Evolutionary conservation across 1,139 yeast genomes (phyloP).

Genomic region (Eremothecium coryli): DNA sequence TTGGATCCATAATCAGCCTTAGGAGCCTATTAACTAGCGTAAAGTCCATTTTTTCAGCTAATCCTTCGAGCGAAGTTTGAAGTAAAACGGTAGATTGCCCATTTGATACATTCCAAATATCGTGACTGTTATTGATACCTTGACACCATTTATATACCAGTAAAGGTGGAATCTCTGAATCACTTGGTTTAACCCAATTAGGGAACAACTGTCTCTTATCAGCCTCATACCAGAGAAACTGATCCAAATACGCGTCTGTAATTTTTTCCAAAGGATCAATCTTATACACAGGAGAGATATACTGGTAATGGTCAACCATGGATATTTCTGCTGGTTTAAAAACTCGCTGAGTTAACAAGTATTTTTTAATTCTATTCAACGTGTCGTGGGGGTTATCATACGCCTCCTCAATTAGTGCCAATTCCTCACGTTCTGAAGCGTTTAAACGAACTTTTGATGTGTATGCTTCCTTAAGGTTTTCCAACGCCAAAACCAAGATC

Average conservation of each 20-base stretch:
- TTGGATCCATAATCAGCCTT: slow-evolving; percentile 76
- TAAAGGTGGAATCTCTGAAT: slow-evolving; percentile 86
- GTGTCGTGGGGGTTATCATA: slow-evolving; percentile 96
- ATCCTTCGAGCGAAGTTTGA: slow-evolving; percentile 58
- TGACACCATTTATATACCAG: slow-evolving; percentile 92
- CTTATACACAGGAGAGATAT: slow-evolving; percentile 74
- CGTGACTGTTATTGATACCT: slow-evolving; percentile 72
- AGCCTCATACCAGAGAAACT: slow-evolving; percentile 92
- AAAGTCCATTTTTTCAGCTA: slow-evolving; percentile 81
- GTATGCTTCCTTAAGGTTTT: slow-evolving; percentile 74
- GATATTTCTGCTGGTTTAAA: slow-evolving; percentile 84
- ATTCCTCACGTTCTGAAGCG: slow-evolving; percentile 81
- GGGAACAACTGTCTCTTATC: slow-evolving; percentile 85
- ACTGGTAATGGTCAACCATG: slow-evolving; percentile 87
- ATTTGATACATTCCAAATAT: slow-evolving; percentile 67
- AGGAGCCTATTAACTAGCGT: slow-evolving; percentile 76
- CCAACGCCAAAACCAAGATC: slow-evolving; percentile 78
- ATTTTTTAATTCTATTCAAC: slow-evolving; percentile 72
- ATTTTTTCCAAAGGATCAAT: slow-evolving; percentile 91
- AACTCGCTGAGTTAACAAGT: slow-evolving; percentile 77
- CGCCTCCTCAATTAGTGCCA: slow-evolving; percentile 90
- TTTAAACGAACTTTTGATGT: slow-evolving; percentile 78
- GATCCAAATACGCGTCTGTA: slow-evolving; percentile 93
- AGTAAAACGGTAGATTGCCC: slow-evolving; percentile 82
- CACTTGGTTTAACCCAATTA: slow-evolving; percentile 93